Evolutionary conservation across 1,139 yeast genomes (phyloP), one percentile per base, ranked within the genome.

Genomic region (Suhomyces coccinellae): DNA sequence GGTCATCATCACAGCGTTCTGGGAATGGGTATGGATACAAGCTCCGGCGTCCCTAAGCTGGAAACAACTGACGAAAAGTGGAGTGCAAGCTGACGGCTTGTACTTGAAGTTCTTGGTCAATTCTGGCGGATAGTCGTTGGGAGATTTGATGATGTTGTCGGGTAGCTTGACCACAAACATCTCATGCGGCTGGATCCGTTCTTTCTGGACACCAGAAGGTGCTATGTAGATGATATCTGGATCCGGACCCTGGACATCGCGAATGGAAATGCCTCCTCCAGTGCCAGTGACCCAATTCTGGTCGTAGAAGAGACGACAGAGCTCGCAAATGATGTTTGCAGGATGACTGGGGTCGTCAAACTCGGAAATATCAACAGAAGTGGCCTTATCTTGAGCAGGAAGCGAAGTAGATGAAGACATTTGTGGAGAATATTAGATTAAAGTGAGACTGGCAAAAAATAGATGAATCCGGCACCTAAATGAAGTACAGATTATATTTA

Each of bases 141-240:
- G 97, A 10, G 73, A 72, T 34, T 87, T 68, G 16, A 87, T 55
- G 47, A 86, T 80, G 43, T 75, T 73, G 41, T 75, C 71, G 8
- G 75, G 71, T 16, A 75, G 63, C 50, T 84, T 83, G 68, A 85
- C 83, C 13, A 89, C 89, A 63, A 88, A 89, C 81, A 91, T 77
- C 61, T 91, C 90, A 58, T 80, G 77, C 2, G 96, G 96, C 42
- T 76, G 69, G 77, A 91, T 83, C 52, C 91, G 73, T 64, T 91
- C 98, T 67, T 91, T 91, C 62, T 91, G 97, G 7, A 91, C 96
- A 1, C 98, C 98, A 8, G 96, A 87, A 2, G 98, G 98, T 0
- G 97, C 96, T 38, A 91, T 77, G 61, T 79, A 91, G 15, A 88
- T 82, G 33, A 71, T 59, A 47, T 81, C 74, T 15, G 73, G 70